phyloP scores from a whole-genome alignment of 192 early-diverging fungal species.

The Phlyctochytrium arcticum region DNA sequence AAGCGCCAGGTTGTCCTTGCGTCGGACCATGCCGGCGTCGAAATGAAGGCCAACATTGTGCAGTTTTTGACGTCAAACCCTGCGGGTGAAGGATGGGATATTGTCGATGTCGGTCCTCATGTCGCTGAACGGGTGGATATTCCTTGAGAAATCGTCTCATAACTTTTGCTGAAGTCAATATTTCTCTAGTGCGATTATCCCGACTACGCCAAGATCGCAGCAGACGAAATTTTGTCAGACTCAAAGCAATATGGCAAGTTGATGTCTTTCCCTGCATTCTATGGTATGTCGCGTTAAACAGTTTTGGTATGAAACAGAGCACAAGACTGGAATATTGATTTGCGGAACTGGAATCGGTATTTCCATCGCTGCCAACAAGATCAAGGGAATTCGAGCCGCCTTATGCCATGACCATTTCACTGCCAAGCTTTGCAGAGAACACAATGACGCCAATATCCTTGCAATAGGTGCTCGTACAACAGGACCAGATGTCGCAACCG shows the following conservation, averaged over 20 bases:
- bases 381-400: constrained; percentile 33
- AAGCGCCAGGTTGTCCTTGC: constrained; percentile 22
- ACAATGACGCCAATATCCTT: constrained; percentile 35
- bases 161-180: no score
- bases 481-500: constrained; percentile 28
- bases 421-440: constrained; percentile 30
- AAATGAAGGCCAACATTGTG: constrained; percentile 21
- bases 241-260: background rate
- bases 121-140: constrained; percentile 7
- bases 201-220: constrained; percentile 25
- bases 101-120: constrained; percentile 11
- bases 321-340: constrained; percentile 23
- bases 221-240: constrained; percentile 10
- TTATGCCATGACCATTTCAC: constrained; percentile 35
- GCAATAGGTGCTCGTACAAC: constrained; percentile 27
- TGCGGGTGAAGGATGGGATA: constrained; percentile 15
- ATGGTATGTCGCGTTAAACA: background rate
- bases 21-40: constrained; percentile 28
- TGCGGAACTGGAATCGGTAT: constrained; percentile 39
- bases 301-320: background rate
- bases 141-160: no score
- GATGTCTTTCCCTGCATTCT: background rate
- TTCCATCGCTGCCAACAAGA: constrained; percentile 33
- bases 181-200: constrained; percentile 32
- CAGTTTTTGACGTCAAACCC: constrained; percentile 2